Base-by-base conservation (phyloP, 768 basidiomycete genomes). In the Sutorius australiensis region DNA sequence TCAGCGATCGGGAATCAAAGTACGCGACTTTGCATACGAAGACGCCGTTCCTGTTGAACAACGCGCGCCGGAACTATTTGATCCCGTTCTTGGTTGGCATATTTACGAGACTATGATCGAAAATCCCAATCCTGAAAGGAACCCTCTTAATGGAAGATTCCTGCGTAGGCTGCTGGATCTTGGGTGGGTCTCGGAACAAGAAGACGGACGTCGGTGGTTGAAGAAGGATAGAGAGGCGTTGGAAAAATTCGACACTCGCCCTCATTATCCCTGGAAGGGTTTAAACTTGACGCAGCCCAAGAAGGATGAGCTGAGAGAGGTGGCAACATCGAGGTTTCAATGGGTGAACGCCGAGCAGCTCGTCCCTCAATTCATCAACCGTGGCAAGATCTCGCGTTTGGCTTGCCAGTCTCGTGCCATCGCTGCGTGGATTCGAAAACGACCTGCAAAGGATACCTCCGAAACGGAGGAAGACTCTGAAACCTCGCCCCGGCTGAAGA, bases 11-110 rank as follows among this genome's bases (percentile, higher is more conserved):
- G 68, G 69, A 28, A 56, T 67, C 46, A 69, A 60, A 58, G 65
- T 69, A 37, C 59, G 69, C 67, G 68, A 69, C 55, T 69, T 71
- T 50, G 67, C 59, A 12, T 54, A 60, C 21, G 69, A 69, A 53
- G 24, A 40, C 10, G 21, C 51, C 2, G 9, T 55, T 6, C 60
- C 67, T 2, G n/a, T 44, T 27, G 54, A 57, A 10, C 44, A 60
- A 28, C 39, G 43, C 31, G 61, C 68, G 7, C 55, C 57, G 1
- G 68, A 69, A 43, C 52, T 69, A 24, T 69, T 71, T 44, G 68
- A 69, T 31, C 69, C 68, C 12, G 48, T 71, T 33, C 57, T 65
- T 42, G 60, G 54, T 17, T 69, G 67, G 67, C 58, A 69, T 34
- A 52, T 63, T n/a, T 69, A 69, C 36, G 69, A 71, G 47, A 33